Evolutionary conservation across 2,329 filamentous ascomycete genomes (phyloP), one percentile per base, ranked within the genome.

Genomic region (Tolypocladium sp.): DNA sequence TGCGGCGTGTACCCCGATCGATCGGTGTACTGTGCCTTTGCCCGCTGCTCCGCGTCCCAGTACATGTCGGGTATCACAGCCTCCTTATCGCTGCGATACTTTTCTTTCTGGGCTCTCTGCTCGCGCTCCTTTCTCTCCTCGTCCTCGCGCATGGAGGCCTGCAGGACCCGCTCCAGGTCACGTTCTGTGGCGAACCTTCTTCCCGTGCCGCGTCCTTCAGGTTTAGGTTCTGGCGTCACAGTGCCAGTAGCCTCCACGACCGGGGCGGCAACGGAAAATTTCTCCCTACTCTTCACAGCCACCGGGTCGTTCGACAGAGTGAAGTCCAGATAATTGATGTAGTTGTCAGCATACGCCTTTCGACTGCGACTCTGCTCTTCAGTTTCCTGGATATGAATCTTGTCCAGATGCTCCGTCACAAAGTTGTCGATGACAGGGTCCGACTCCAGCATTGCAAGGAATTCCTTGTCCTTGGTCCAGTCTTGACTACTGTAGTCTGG

Each of bases 51-150:
- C 12, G 80, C 75, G 10, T 80, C 82, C 75, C 85, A 85, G 61
- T 85, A 82, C 81, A 91, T 88, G 59, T 85, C 78, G 0, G 90
- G 90, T 55, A 93, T 84, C 4, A 82, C 79, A 0, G 90, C 90
- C 70, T 93, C 90, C 68, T 90, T 91, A 52, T 90, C 87, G 63
- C 84, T 88, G 61, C 89, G 87, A 60, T 87, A 86, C 67, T 87
- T 87, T 58, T 88, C 85, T 68, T 87, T 85, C 63, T 85, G 82
- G 40, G 83, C 82, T 57, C 82, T 77, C 53, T 79, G 73, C 63
- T 89, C 86, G 55, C 87, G 84, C 64, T 91, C 88, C 60, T 84
- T 81, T 40, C 84, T 80, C 67, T 91, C 88, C 62, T 87, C 86
- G 60, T 90, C 87, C 63, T 88, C 86, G 27, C 82, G 81, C 67